These are phyloP conservation scores for Boletus speciosus DNA, from an alignment of 768 basidiomycete species.

Conservation along the genomic window DNA sequence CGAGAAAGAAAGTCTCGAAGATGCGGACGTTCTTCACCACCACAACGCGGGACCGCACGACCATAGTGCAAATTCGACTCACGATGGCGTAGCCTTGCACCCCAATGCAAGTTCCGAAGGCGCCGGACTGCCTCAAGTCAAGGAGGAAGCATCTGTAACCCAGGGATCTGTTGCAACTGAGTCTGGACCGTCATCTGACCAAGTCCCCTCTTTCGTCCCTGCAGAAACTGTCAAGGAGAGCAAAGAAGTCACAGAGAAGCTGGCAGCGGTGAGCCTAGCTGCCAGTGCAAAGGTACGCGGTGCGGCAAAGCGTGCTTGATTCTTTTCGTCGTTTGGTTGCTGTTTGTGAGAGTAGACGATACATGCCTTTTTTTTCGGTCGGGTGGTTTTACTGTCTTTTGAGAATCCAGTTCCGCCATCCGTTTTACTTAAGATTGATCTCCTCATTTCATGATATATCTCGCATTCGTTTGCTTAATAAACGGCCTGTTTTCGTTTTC, in stretches of 20 bases:
- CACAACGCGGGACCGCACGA: conserved; percentile 32
- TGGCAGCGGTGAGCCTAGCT: conserved; percentile 25
- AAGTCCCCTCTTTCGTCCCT: not conserved
- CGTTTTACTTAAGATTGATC: not conserved
- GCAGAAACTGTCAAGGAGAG: conserved; percentile 15
- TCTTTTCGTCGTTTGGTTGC: not conserved
- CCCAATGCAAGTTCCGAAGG: not conserved
- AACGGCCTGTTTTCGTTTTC: conserved; percentile 8
- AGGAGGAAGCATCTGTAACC: not conserved
- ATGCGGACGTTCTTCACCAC: conserved; percentile 48
- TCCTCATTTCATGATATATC: conserved; percentile 2
- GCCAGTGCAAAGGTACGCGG: conserved; percentile 32
- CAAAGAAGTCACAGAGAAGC: conserved; percentile 27
- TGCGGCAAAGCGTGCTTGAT: conserved; percentile 14
- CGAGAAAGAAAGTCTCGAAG: conserved; percentile 45
- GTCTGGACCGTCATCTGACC: not conserved
- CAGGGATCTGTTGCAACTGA: conserved; percentile 2
- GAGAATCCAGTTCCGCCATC: not conserved
- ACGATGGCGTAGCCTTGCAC: not conserved
- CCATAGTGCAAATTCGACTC: not conserved
- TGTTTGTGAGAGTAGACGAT: not conserved
- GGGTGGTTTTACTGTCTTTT: conserved; percentile 3
- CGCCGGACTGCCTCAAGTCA: not conserved
- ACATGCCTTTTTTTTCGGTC: not conserved
- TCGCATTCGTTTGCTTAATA: conserved; percentile 21